Conservation (phyloP, 2,329 filamentous ascomycete species). For the Aspergillus flavus region DNA sequence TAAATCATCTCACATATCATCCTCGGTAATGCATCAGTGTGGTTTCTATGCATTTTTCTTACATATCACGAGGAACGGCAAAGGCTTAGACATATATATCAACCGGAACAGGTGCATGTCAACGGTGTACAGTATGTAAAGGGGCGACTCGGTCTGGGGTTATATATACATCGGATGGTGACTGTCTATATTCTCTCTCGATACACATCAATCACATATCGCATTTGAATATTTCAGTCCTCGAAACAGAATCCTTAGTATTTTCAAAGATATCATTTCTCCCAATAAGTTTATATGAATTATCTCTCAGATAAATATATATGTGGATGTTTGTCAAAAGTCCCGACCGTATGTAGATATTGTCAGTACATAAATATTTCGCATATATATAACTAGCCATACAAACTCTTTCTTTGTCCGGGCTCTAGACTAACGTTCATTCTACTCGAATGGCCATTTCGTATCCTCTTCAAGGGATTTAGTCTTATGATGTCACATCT, state of each 20-base stretch:
- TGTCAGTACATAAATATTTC: too few species aligned
- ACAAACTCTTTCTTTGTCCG: too few species aligned
- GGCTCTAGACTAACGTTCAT: not conserved
- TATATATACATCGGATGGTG: not conserved
- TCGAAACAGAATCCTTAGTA: not conserved
- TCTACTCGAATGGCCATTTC: not conserved
- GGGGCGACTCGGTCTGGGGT: not conserved
- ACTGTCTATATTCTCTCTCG: not conserved
- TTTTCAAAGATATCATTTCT: not conserved
- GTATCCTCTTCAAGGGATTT: not conserved
- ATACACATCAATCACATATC: not conserved
- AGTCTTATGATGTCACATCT: not conserved
- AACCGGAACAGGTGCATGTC: constrained; percentile 9
- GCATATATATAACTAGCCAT: too few species aligned
- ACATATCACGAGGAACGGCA: constrained; percentile 2
- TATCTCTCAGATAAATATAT: not conserved
- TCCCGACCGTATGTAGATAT: too few species aligned
- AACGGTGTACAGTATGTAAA: constrained; percentile 11
- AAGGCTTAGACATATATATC: not conserved
- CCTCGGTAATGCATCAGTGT: not conserved
- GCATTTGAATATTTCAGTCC: not conserved
- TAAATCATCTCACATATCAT: not conserved
- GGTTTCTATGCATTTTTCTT: not conserved
- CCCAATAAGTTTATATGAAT: not conserved
- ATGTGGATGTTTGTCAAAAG: not conserved